Conservation (phyloP, 192 early-diverging fungal species). For the Coemansia sp. region DNA sequence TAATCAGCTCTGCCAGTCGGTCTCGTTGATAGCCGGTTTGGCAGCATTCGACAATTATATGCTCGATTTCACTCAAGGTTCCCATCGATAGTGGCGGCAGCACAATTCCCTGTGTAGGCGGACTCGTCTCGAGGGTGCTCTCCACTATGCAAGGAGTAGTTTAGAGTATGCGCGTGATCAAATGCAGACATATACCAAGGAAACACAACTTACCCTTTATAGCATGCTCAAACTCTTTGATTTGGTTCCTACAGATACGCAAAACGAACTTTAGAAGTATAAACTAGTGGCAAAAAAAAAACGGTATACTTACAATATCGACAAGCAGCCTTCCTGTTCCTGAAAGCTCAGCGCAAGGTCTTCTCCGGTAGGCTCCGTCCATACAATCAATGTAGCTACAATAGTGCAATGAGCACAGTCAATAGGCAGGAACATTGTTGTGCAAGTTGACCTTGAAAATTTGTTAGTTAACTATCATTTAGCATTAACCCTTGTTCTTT, state of each 20-base stretch:
- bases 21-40: slow-evolving; percentile 63
- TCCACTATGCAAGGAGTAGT: slow-evolving; percentile 15
- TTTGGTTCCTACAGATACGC: slow-evolving; percentile 42
- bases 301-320: slow-evolving; percentile 65
- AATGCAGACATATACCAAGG: background rate
- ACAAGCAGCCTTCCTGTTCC: slow-evolving; percentile 79
- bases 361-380: slow-evolving; percentile 62
- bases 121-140: slow-evolving; percentile 11
- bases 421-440: background rate
- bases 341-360: slow-evolving; percentile 95
- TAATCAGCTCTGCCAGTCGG: slow-evolving; percentile 59
- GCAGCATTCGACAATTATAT: slow-evolving; percentile 57
- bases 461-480: too few species aligned
- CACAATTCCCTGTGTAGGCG: slow-evolving; percentile 3
- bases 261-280: background rate
- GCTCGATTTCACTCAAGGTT: slow-evolving; percentile 71
- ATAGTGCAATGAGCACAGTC: slow-evolving; percentile 8
- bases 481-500: too few species aligned
- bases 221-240: slow-evolving; percentile 49
- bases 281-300: background rate
- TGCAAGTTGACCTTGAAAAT: background rate
- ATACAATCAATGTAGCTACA: slow-evolving; percentile 91
- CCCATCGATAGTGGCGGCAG: slow-evolving; percentile 69
- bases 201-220: slow-evolving; percentile 43
- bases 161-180: slow-evolving; percentile 6